Evolutionary conservation across 2,329 filamentous ascomycete species (phyloP), one percentile per base, ranked within the genome.

Genomic region (Calonectria multiphialidica): DNA sequence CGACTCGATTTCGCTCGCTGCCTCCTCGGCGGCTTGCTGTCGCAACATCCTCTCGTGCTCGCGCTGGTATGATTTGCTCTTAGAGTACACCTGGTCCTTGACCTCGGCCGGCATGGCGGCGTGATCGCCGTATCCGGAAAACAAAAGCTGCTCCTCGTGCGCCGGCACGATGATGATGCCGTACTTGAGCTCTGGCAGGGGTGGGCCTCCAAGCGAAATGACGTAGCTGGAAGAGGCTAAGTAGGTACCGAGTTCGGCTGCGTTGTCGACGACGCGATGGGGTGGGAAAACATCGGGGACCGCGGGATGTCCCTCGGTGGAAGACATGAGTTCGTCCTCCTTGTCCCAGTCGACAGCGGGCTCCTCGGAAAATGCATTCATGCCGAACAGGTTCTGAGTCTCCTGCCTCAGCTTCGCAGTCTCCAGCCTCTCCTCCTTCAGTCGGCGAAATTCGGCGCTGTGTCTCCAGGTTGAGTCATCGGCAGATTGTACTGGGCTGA

Each of bases 221-320:
- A 63, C 44, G 23, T 63, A 63, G 25, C 37, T 47, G 25, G 59
- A 63, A n/a, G 59, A 63, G 13, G 40, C 59, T 16, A 63, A 12
- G 59, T 63, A 63, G 25, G 25, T 47, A 13, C 59, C 59, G 59
- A 63, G 59, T 13, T 63, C 59, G 59, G 59, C 59, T 7, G 44
- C 44, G 40, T 37, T 47, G 25, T 44, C 59, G 16, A 63, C 44
- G 21, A 47, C 6, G 40, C 37, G 25, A 23, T 63, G 18, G 23
- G 59, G 59, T 16, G 59, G 59, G 21, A 40, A 59, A n/a, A 59
- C 53, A 23, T 59, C 53, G 15, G 53, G 53, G 21, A 59, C 16
- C 12, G 15, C 33, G 9, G 53, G 23, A 18, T 13, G 6, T 10
- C n/a, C 5, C 21, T 25, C 21, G 53, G 33, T 12, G 35, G 53